Evolutionary conservation across 768 basidiomycete genomes (phyloP).

Genomic region (Dioszegia aurantiaca): DNA sequence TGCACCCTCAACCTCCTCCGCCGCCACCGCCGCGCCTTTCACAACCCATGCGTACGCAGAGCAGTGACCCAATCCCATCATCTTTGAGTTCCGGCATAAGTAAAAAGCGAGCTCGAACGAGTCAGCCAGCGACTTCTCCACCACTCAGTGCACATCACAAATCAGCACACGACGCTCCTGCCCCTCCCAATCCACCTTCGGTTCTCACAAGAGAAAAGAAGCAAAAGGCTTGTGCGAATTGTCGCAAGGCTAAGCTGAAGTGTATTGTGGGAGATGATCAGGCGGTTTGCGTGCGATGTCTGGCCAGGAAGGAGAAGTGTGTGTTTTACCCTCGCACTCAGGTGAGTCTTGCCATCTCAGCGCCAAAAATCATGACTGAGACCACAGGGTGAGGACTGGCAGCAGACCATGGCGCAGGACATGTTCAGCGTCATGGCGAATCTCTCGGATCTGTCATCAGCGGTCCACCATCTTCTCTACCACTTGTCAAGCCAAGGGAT

Average conservation of each 20-base stretch:
- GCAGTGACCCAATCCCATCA: no score
- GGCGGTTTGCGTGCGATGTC: constrained; percentile 35
- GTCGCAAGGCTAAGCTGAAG: constrained; percentile 37
- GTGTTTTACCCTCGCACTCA: constrained; percentile 32
- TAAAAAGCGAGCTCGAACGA: no score
- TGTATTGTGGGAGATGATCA: constrained; percentile 34
- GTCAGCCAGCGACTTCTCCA: no score
- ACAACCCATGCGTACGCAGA: no score
- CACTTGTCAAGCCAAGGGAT: constrained; percentile 24
- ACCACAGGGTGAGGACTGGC: constrained; percentile 40
- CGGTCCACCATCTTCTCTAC: constrained; percentile 32
- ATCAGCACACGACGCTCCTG: no score
- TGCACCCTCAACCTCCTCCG: no score
- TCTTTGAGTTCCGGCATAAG: no score
- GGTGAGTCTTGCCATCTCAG: constrained; percentile 27
- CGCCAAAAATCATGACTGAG: background rate
- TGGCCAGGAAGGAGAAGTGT: constrained; percentile 33
- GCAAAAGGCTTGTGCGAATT: constrained; percentile 44
- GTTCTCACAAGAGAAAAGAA: constrained; percentile 40
- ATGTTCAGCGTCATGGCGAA: constrained; percentile 27
- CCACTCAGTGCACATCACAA: no score
- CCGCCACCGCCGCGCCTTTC: no score
- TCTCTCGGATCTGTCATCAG: constrained; percentile 27
- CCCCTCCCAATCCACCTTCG: constrained; percentile 12
- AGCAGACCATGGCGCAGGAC: constrained; percentile 32